These are phyloP conservation scores for Phytophthora citricola DNA, from an alignment of 352 stramenopile species.

Conservation along the genomic window DNA sequence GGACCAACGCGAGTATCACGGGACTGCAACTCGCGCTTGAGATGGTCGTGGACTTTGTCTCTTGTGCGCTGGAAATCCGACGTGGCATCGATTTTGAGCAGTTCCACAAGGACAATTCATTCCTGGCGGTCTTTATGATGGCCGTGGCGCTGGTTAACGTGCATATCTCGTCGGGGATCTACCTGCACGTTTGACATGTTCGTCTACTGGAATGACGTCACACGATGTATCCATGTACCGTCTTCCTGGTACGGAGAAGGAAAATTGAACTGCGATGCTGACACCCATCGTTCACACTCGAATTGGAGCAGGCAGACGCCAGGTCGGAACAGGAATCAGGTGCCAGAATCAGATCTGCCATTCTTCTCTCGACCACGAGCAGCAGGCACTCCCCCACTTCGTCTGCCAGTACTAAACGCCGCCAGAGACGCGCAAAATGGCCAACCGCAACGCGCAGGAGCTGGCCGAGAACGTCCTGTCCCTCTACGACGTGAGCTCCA, in stretches of 20 bases:
- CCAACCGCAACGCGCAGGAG: constrained; percentile 75
- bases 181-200: constrained; percentile 8
- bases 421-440: constrained; percentile 40
- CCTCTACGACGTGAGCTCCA: constrained; percentile 81
- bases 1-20: constrained; percentile 14
- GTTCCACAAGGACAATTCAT: constrained; percentile 29
- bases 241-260: not conserved
- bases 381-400: constrained; percentile 2
- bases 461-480: constrained; percentile 83
- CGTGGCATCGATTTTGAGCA: constrained; percentile 28
- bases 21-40: constrained; percentile 29
- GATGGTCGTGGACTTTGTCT: constrained; percentile 34
- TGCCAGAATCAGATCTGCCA: constrained; percentile 4
- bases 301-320: constrained; percentile 12
- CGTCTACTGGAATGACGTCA: constrained; percentile 27
- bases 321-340: constrained; percentile 15
- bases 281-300: constrained; percentile 17
- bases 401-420: not conserved
- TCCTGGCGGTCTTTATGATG: constrained; percentile 31
- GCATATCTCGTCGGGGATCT: constrained; percentile 27
- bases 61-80: constrained; percentile 31
- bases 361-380: not conserved
- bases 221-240: constrained; percentile 28
- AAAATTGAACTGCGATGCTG: constrained; percentile 14
- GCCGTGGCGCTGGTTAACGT: constrained; percentile 31